phyloP scores from a whole-genome alignment of 2,329 filamentous ascomycete genomes.

The Cladosporium halotolerans region DNA sequence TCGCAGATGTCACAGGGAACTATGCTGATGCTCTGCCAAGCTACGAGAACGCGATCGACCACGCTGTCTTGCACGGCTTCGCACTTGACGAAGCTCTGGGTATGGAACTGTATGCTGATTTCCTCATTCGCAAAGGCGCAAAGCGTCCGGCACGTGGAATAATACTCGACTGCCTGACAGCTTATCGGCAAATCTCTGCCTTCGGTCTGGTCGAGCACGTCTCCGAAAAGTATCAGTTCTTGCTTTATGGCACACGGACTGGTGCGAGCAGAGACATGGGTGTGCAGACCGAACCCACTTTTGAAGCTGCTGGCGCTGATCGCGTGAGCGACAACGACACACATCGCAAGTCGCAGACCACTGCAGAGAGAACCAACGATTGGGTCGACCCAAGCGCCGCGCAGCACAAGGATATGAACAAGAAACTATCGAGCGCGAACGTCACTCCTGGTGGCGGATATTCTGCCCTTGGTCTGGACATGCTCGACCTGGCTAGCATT shows the following conservation, averaged over 20 bases:
- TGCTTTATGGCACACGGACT: conserved; percentile 59
- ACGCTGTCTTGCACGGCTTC: conserved; percentile 61
- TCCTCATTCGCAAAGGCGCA: conserved; percentile 59
- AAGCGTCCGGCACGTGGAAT: conserved; percentile 63
- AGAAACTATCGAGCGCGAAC: conserved; percentile 20
- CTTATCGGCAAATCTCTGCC: conserved; percentile 65
- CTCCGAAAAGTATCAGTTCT: conserved; percentile 59
- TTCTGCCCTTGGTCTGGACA: conserved; percentile 63
- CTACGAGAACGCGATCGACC: conserved; percentile 68
- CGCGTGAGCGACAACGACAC: conserved; percentile 20
- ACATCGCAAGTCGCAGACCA: conserved; percentile 33
- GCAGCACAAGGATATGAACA: conserved; percentile 19
- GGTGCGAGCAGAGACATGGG: conserved; percentile 55
- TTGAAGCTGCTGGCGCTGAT: not conserved
- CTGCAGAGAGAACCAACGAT: conserved; percentile 43
- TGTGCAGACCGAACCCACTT: conserved; percentile 46
- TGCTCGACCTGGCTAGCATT: conserved; percentile 75
- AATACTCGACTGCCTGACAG: conserved; percentile 59
- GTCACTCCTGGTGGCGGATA: conserved; percentile 48
- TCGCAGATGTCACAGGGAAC: conserved; percentile 48
- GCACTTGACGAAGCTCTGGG: conserved; percentile 66
- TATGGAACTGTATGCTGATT: conserved; percentile 68
- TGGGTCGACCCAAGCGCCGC: conserved; percentile 42
- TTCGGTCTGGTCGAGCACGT: conserved; percentile 63
- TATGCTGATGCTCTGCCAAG: conserved; percentile 51